phyloP scores from a whole-genome alignment of 2,329 filamentous ascomycete species.

The Neofusicoccum kwambonambiense region DNA sequence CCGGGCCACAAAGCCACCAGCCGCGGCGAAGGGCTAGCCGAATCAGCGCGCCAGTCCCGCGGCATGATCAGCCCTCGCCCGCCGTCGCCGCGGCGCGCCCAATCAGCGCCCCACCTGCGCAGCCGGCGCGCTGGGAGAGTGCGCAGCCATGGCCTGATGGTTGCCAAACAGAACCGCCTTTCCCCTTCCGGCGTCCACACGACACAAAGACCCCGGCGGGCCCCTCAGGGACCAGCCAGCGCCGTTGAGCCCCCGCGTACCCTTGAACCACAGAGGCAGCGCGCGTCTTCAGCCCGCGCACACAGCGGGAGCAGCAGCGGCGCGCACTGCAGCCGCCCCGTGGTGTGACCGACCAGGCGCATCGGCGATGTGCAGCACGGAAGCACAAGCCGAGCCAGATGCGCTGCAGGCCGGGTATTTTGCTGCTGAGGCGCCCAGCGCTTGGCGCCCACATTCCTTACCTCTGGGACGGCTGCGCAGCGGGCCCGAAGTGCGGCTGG shows the following conservation, averaged over 20 bases:
- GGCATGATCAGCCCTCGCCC: too few relatives aligned
- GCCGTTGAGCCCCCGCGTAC: background rate
- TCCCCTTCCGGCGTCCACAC: background rate
- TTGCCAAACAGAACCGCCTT: background rate
- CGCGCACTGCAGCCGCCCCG: background rate
- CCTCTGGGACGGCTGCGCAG: background rate
- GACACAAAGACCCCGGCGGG: background rate
- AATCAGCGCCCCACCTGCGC: background rate
- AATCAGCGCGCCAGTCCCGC: background rate
- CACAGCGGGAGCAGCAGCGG: background rate
- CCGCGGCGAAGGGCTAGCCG: background rate
- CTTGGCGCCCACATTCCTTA: background rate
- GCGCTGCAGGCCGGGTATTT: background rate
- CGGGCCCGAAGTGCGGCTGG: background rate
- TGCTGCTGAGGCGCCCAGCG: background rate
- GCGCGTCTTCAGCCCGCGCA: background rate
- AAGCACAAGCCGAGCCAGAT: background rate
- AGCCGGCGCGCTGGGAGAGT: background rate
- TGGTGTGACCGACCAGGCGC: conserved; percentile 2
- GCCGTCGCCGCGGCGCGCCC: too few relatives aligned
- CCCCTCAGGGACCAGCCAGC: conserved; percentile 4
- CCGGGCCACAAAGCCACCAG: background rate
- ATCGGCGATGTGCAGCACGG: conserved; percentile 3
- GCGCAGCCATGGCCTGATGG: conserved; percentile 3
- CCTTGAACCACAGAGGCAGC: background rate